Evolutionary conservation across 129 eudicot genomes (phyloP), one percentile per base, ranked within the genome.

Genomic region (Solidago caesia): DNA sequence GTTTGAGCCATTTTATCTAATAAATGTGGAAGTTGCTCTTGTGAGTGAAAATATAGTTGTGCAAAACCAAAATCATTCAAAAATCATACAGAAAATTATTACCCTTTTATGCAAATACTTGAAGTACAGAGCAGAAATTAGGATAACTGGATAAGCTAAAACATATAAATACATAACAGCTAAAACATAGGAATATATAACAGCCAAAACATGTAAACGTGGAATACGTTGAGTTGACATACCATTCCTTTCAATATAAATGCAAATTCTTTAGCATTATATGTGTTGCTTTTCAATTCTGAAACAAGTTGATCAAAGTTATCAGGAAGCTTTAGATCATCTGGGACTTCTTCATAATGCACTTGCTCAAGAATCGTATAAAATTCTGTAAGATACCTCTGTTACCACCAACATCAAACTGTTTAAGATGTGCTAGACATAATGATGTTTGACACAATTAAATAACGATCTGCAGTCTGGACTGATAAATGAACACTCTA

Each of bases 181-280:
- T 53, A 53, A 53, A 10, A 53, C 0, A 53, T 53, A 13, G 59
- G 0, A 53, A 53, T 53, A n/a, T 25, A 53, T 15, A 14, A 70
- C 47, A 52, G 47, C 26, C 21, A 70, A 29, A 33, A 49, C 62
- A 10, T 8, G 8, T 2, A 52, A 13, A 52, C 16, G 15, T 14
- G 39, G 44, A 45, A 73, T 10, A 27, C 60, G 13, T 58, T 26
- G 49, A 57, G 14, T 52, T 39, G 61, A 73, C 96, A 64, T 86
- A 93, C 98, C 91, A 91, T 93, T 86, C 96, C 98, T 79, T 88
- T 90, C 82, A 92, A 71, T 64, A 90, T 74, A 46, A 90, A 27
- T 10, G 96, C 96, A 85, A 92, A 92, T 33, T 89, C 87, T 84
- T 88, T 92, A 67, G 96, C 75, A 70, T 77, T 89, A 78, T 89